Conservation (phyloP, 2,329 filamentous ascomycete genomes). For the Beauveria asiatica region DNA sequence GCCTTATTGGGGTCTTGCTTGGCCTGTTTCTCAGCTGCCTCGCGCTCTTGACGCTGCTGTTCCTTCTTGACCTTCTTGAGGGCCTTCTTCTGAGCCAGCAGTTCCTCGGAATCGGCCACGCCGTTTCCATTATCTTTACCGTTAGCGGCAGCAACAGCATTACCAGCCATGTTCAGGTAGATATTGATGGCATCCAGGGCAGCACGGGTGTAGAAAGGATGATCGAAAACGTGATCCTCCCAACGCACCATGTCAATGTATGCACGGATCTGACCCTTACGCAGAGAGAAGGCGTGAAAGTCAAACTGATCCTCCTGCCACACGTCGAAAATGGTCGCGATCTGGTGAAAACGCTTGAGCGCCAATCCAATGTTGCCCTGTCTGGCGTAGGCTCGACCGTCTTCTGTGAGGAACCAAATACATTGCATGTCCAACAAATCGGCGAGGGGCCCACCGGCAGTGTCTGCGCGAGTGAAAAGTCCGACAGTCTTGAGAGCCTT, state of each 20-base stretch:
- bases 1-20: slow-evolving; percentile 80
- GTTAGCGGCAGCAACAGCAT: slow-evolving; percentile 57
- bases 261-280: slow-evolving; percentile 89
- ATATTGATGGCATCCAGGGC: slow-evolving; percentile 74
- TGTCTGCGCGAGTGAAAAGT: slow-evolving; percentile 88
- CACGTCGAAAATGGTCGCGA: slow-evolving; percentile 88
- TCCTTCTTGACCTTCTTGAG: slow-evolving; percentile 86
- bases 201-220: slow-evolving; percentile 84
- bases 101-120: slow-evolving; percentile 43
- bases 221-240: slow-evolving; percentile 85
- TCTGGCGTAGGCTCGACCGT: slow-evolving; percentile 80
- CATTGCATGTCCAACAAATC: slow-evolving; percentile 98
- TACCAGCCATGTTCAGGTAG: slow-evolving; percentile 72
- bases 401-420: slow-evolving; percentile 93
- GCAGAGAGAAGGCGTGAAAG: slow-evolving; percentile 94
- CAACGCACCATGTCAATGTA: slow-evolving; percentile 95
- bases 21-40: slow-evolving; percentile 67
- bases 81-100: slow-evolving; percentile 73
- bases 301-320: slow-evolving; percentile 99
- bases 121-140: slow-evolving; percentile 49
- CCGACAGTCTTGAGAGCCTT: slow-evolving; percentile 81
- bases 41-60: slow-evolving; percentile 53
- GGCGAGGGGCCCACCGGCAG: slow-evolving; percentile 74
- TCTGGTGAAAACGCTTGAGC: slow-evolving; percentile 81
- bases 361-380: slow-evolving; percentile 77